Base-by-base conservation (phyloP, 192 early-diverging fungal genomes). In the Lobosporangium transversale region DNA sequence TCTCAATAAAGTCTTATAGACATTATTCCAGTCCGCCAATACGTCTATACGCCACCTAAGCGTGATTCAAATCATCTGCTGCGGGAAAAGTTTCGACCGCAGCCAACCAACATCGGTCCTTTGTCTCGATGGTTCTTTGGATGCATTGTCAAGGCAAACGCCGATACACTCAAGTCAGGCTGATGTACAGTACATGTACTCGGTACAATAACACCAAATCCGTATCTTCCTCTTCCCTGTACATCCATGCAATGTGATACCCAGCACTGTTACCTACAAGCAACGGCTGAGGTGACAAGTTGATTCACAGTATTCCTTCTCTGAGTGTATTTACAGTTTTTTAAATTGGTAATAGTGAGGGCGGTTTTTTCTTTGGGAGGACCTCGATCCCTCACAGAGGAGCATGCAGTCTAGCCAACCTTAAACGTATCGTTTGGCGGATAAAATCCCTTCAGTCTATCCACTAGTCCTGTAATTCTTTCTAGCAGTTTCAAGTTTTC, bases 81-180 rank as follows among this genome's bases (percentile, higher is more conserved):
- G 23, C 58, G 58, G 47, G 58, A 69, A 48, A 37, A 61, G 43
- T 20, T 61, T 61, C 52, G 52, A 55, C 58, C 58, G 9, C 67
- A 70, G 42, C 52, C 51, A 55, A 70, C 43, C 0, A 70, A 70
- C 53, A 70, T 61, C n/a, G 26, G 57, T 27, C 66, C 56, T 35
- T 68, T 57, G 21, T 53, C 57, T 45, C 57, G 66, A 45, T 50
- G 29, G 57, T 68, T 68, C 66, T 68, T 60, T 68, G 54, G 65
- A 27, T 56, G 63, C 53, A 18, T 54, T 64, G 31, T 66, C 4
- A 56, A 66, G 63, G 53, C 40, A 66, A 64, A 51, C 62, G 3
- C 51, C 21, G 27, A 32, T 6, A 53, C 52, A 64, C 29, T 51
- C 12, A 53, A 8, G 51, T 42, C 51, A 53, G 17, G 24, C 1